Percentiles rank a stretch among this genome's conserved stretches.
phyloP scores from a whole-genome alignment of 2,329 filamentous ascomycete genomes.

The Neurospora sp. region DNA sequence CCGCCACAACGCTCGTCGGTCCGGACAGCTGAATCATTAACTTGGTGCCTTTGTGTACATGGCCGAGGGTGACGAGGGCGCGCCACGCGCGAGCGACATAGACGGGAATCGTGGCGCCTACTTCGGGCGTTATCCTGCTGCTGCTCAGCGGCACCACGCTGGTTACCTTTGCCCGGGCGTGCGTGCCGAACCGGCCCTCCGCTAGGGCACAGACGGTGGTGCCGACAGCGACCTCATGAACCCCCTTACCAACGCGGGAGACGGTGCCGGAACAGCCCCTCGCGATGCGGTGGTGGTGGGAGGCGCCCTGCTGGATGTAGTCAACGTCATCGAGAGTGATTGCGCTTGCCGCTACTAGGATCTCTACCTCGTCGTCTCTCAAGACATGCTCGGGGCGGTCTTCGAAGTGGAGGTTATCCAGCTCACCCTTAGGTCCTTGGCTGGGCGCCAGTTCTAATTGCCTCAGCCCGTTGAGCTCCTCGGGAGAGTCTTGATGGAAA shows the following conservation, averaged over 20 bases:
- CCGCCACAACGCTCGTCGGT: constrained; percentile 12
- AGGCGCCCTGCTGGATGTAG: constrained; percentile 1
- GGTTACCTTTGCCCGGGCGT: constrained; percentile 10
- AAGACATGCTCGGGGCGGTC: constrained; percentile 7
- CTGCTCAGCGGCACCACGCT: constrained; percentile 13
- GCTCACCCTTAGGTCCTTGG: constrained; percentile 8
- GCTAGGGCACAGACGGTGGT: constrained; percentile 15
- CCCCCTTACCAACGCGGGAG: constrained; percentile 14
- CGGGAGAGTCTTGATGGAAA: constrained; percentile 8
- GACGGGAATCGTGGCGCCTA: constrained; percentile 12
- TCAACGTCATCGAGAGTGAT: constrained; percentile 15
- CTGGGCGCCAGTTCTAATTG: neutral
- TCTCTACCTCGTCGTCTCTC: constrained; percentile 18
- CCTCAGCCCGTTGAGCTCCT: neutral
- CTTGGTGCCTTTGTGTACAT: constrained; percentile 12
- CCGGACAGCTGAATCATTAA: constrained; percentile 16
- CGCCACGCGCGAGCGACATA: constrained; percentile 12
- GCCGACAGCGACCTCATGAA: constrained; percentile 6
- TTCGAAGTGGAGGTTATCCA: constrained; percentile 14
- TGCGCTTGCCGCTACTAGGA: constrained; percentile 13
- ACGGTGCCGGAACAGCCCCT: constrained; percentile 16
- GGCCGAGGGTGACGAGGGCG: constrained; percentile 10
- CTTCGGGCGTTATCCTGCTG: constrained; percentile 5
- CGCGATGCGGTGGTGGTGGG: constrained; percentile 1
- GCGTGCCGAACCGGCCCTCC: constrained; percentile 12